These are phyloP conservation scores for Pestalotiopsis sp. DNA, from an alignment of 2,329 filamentous ascomycete genomes.

Conservation along the genomic window DNA sequence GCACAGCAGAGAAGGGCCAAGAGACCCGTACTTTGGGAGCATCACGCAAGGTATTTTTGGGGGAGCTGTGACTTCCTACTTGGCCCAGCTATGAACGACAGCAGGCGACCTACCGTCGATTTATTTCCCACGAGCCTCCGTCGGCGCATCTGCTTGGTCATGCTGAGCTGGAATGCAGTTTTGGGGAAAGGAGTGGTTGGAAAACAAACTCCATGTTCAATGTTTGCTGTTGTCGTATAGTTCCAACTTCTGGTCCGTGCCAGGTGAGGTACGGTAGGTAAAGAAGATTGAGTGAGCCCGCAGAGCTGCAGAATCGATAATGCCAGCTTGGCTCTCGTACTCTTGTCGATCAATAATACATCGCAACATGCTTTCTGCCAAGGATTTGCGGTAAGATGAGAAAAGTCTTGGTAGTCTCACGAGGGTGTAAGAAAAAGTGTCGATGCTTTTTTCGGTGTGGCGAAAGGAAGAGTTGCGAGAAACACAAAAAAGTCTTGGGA, in stretches of 20 bases:
- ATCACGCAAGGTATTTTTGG: too few species aligned
- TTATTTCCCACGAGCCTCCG: too few species aligned
- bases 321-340: background rate
- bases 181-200: too few species aligned
- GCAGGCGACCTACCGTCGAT: too few species aligned
- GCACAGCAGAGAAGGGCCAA: background rate
- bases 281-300: background rate
- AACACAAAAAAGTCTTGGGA: background rate
- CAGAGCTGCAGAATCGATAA: background rate
- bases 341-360: background rate
- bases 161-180: too few species aligned
- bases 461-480: background rate
- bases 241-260: background rate
- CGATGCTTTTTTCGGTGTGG: background rate
- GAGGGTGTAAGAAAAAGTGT: background rate
- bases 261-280: background rate
- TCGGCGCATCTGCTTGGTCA: too few species aligned
- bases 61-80: too few species aligned
- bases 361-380: background rate
- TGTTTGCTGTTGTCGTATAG: background rate
- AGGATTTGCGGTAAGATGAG: background rate
- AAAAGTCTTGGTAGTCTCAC: background rate
- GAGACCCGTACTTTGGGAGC: background rate
- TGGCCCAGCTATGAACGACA: too few species aligned
- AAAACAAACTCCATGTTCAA: background rate